phyloP scores from a whole-genome alignment of 2,329 filamentous ascomycete species.

The Paecilomyces niveus region DNA sequence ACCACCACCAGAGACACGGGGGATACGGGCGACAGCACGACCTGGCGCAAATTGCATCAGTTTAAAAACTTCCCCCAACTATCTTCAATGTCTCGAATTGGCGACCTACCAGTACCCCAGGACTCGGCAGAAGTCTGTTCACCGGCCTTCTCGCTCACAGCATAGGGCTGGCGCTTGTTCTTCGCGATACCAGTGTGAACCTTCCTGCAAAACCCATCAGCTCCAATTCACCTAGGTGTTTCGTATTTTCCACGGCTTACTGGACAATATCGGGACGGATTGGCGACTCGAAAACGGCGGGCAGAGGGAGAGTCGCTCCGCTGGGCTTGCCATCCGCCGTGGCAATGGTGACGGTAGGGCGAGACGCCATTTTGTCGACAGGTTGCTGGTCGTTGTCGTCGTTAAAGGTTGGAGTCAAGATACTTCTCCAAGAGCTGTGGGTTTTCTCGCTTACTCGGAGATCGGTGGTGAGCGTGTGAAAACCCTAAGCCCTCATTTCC shows the following conservation, averaged over 20 bases:
- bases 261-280: slow-evolving; percentile 99
- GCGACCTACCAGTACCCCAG: slow-evolving; percentile 90
- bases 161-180: slow-evolving; percentile 99
- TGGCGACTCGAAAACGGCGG: slow-evolving; percentile 92
- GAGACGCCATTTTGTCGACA: slow-evolving; percentile 70
- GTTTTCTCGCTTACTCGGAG: slow-evolving; percentile 38
- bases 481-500: slow-evolving; percentile 31
- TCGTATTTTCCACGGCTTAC: slow-evolving; percentile 46
- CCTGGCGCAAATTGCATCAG: slow-evolving; percentile 46
- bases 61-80: slow-evolving; percentile 6
- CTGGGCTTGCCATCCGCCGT: slow-evolving; percentile 90
- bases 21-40: slow-evolving; percentile 99
- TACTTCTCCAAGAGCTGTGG: slow-evolving; percentile 26
- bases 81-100: slow-evolving; percentile 16
- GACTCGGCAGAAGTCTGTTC: slow-evolving; percentile 99
- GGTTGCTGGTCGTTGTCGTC: slow-evolving; percentile 32
- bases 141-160: slow-evolving; percentile 99
- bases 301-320: slow-evolving; percentile 83
- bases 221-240: slow-evolving; percentile 3
- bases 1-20: slow-evolving; percentile 99
- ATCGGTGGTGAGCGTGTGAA: slow-evolving; percentile 18
- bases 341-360: slow-evolving; percentile 97
- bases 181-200: slow-evolving; percentile 99
- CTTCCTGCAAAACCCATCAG: slow-evolving; percentile 43
- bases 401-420: slow-evolving; percentile 29